phyloP scores from a whole-genome alignment of 2,329 filamentous ascomycete species.

The Scytalidium lignicola region DNA sequence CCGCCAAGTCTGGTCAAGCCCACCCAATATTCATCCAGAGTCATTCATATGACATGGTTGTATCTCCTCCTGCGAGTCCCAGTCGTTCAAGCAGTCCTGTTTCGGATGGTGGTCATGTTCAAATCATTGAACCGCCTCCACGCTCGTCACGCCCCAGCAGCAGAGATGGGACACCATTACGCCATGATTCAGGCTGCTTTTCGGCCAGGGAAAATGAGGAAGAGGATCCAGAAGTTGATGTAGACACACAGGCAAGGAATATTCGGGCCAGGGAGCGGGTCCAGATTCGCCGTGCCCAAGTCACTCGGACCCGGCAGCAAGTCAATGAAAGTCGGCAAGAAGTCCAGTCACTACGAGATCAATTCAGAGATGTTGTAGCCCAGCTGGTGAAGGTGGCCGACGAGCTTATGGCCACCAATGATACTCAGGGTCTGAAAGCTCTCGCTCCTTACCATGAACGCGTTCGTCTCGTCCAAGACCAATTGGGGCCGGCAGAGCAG shows the following conservation, averaged over 20 bases:
- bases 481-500: slow-evolving; percentile 14
- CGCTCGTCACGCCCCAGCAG: not conserved
- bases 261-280: slow-evolving; percentile 15
- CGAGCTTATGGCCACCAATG: slow-evolving; percentile 12
- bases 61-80: not conserved
- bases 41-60: not conserved
- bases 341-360: slow-evolving; percentile 9
- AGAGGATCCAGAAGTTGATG: slow-evolving; percentile 4
- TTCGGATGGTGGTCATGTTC: not conserved
- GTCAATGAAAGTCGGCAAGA: slow-evolving; percentile 7
- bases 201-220: slow-evolving; percentile 7
- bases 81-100: not conserved
- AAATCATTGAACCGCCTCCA: not conserved
- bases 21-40: not conserved
- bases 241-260: slow-evolving; percentile 10
- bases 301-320: slow-evolving; percentile 10
- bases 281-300: slow-evolving; percentile 11
- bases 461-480: slow-evolving; percentile 12
- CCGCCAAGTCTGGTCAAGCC: no score
- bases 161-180: not conserved
- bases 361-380: slow-evolving; percentile 4
- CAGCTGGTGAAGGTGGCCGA: slow-evolving; percentile 5
- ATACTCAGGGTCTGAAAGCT: slow-evolving; percentile 1
- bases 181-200: slow-evolving; percentile 17
- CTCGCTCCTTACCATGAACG: slow-evolving; percentile 12